Conservation (phyloP, 1,284 basidiomycete genomes). For the Naganishia liquefaciens region DNA sequence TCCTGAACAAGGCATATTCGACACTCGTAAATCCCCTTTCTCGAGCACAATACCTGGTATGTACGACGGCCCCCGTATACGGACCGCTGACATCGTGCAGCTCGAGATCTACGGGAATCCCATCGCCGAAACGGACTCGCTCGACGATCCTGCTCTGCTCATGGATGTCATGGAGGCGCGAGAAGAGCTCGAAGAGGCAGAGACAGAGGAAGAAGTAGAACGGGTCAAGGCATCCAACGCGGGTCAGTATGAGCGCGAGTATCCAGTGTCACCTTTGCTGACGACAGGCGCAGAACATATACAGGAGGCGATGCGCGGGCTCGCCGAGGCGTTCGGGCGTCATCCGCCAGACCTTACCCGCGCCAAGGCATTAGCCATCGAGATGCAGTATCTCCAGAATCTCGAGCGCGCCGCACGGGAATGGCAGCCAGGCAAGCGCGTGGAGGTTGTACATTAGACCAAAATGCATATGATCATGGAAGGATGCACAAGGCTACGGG, state of each 20-base stretch:
- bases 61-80: constrained; percentile 28
- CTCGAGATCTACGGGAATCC: constrained; percentile 64
- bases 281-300: constrained; percentile 60
- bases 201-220: constrained; percentile 59
- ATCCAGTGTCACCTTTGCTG: background rate
- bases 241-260: constrained; percentile 57
- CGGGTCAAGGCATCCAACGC: constrained; percentile 62
- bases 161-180: constrained; percentile 77
- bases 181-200: constrained; percentile 73
- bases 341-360: constrained; percentile 60
- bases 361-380: constrained; percentile 65
- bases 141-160: constrained; percentile 72
- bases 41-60: constrained; percentile 53
- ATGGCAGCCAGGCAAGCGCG: constrained; percentile 41
- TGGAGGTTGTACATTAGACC: constrained; percentile 35
- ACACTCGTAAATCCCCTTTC: constrained; percentile 47
- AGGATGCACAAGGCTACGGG: constrained; percentile 2
- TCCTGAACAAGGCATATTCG: constrained; percentile 52
- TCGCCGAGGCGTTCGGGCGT: constrained; percentile 61
- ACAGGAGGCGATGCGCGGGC: constrained; percentile 55
- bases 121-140: constrained; percentile 70
- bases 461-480: constrained; percentile 9
- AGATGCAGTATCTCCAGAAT: constrained; percentile 75
- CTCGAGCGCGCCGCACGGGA: constrained; percentile 68
- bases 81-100: constrained; percentile 36